Percentiles rank a stretch among this genome's conserved stretches.
Conservation (phyloP, 202 grass and related monocot genomes). For the Panicum hallii region DNA sequence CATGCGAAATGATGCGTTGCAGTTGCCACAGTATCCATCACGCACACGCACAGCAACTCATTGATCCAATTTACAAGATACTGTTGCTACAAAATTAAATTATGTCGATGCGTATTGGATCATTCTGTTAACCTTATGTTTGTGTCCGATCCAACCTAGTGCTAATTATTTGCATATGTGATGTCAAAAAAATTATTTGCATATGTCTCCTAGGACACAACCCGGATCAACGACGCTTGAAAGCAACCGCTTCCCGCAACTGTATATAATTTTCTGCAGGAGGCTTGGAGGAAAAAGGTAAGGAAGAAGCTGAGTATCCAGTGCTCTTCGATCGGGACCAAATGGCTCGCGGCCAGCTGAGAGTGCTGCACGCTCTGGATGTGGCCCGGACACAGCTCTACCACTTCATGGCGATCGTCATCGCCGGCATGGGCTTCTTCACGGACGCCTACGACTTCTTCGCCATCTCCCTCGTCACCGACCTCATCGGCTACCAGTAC, state of each 20-base stretch:
- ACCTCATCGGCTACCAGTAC: slow-evolving; percentile 50
- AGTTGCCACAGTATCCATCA: too few relatives aligned
- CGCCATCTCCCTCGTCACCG: slow-evolving; percentile 62
- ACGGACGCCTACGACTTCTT: slow-evolving; percentile 81
- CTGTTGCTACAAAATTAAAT: background rate
- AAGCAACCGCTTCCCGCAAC: too few relatives aligned
- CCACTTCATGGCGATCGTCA: slow-evolving; percentile 67
- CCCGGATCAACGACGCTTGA: too few relatives aligned
- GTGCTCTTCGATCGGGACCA: background rate
- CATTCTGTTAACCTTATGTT: background rate
- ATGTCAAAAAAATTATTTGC: too few relatives aligned
- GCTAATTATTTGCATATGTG: background rate
- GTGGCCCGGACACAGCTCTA: slow-evolving; percentile 64
- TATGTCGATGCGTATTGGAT: background rate
- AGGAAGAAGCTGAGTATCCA: too few relatives aligned
- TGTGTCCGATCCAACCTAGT: background rate
- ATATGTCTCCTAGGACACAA: background rate
- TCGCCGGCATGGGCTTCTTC: slow-evolving; percentile 85
- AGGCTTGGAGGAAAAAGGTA: background rate
- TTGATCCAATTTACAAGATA: background rate
- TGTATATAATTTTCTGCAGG: background rate
- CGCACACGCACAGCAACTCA: too few relatives aligned
- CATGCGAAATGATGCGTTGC: too few relatives aligned
- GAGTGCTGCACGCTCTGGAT: slow-evolving; percentile 59
- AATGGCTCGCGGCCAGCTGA: slow-evolving; percentile 19